Evolutionary conservation across 2,329 filamentous ascomycete species (phyloP), one percentile per base, ranked within the genome.

Genomic region (Cytospora piceicola): DNA sequence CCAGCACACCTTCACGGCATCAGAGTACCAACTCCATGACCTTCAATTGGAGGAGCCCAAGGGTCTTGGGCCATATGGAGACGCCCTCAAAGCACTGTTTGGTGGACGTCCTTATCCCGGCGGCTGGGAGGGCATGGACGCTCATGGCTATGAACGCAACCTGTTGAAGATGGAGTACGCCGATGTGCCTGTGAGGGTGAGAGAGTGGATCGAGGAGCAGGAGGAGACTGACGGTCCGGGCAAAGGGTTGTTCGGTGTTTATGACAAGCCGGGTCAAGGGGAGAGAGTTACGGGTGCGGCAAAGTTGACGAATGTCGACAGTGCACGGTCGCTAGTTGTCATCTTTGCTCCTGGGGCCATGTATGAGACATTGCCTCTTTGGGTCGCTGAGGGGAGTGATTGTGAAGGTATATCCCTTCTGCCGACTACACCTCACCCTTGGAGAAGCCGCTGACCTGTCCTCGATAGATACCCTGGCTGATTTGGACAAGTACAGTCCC

Each of bases 271-370:
- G 29, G 39, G 2, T 5, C 74, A 75, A 56, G 75, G 77, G 30
- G 73, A 75, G 2, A 75, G 76, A 67, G 75, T 82, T 53, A 73
- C 77, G 53, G 74, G 77, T 17, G 80, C 74, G 1, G 75, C 77
- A 22, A 68, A 72, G 60, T 70, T 77, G 24, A 68, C 73, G 53
- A 72, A 67, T 62, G 74, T 66, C 68, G 52, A 61, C 7, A 74
- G 70, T 63, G 64, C 64, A 52, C 70, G 73, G n/a, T 67, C 63
- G 14, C 60, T 69, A 29, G 72, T 82, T 2, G 79, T 80, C n/a
- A 77, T 85, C 34, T 85, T 85, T 71, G 82, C 83, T 22, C 82
- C 83, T 0, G 83, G 82, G 0, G 82, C 82, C 12, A 69, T 85
- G 12, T 84, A 85, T 65, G 77, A 80, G 39, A 76, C 79, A 14